Evolutionary conservation across 805 yeast species (phyloP), one percentile per base, ranked within the genome.

Genomic region (Zygosaccharomyces kombuchaensis): DNA sequence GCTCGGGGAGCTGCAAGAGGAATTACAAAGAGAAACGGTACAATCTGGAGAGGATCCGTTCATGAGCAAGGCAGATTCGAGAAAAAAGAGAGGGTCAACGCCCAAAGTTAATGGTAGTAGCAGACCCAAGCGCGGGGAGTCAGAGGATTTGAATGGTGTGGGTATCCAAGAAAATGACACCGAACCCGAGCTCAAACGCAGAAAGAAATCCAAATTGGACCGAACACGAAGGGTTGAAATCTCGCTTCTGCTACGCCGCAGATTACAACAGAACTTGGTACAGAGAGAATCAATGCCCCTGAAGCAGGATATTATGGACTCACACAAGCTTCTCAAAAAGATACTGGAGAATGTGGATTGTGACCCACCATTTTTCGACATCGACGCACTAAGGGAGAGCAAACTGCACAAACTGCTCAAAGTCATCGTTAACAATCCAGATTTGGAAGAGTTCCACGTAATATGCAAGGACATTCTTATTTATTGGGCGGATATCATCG

Each of bases 401-500:
- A 64, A 64, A 48, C 35, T 64, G 35, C 64, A 63, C 40, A 64
- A 64, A 45, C 44, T 64, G 30, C 48, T 64, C 25, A 62, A 57
- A 51, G 64, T 59, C 4, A 62, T 64, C 8, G 47, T 56, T 9
- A 56, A 56, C 40, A 55, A 56, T 38, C 45, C 56, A 9, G 46
- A 59, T 17, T 46, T 64, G 19, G 53, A 46, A 16, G 61, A 61
- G 26, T 64, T 63, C 46, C 68, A 64, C 47, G 55, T 53, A 9
- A 43, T 53, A 30, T 63, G 66, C 39, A 53, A 50, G 29, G 50
- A 49, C 3, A 59, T 62, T 16, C 43, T 64, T 36, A 32, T 51
- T 6, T 36, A 41, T 13, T 64, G 68, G 68, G 34, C 57, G 5
- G 50, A 54, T 10, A 26, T 48, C 2, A 55, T 62, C 3, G 38